Evolutionary conservation across 2,329 filamentous ascomycete genomes (phyloP).

Genomic region (Rutstroemia sp.): DNA sequence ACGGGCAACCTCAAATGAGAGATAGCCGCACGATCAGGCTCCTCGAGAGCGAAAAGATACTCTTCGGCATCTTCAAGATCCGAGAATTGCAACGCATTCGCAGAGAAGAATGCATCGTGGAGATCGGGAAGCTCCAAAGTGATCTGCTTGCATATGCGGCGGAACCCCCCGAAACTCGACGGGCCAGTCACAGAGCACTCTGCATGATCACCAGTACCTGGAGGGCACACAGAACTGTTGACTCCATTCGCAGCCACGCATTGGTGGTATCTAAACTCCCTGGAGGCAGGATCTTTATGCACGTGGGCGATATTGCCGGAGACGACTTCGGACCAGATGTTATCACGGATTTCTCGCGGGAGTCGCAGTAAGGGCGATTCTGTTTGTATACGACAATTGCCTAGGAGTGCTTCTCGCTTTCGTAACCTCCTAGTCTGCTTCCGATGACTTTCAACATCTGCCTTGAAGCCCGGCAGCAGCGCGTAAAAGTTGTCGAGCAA

Average conservation of each 20-base stretch:
- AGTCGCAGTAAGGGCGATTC: slow-evolving; percentile 6
- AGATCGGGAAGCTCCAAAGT: slow-evolving; percentile 11
- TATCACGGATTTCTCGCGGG: slow-evolving; percentile 14
- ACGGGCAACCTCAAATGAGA: slow-evolving; percentile 14
- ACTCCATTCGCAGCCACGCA: background rate
- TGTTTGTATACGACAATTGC: slow-evolving; percentile 4
- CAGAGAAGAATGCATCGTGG: slow-evolving; percentile 9
- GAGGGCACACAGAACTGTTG: slow-evolving; percentile 10
- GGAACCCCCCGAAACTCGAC: slow-evolving; percentile 6
- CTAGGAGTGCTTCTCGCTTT: background rate
- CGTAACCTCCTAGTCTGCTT: background rate
- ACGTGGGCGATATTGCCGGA: slow-evolving; percentile 14
- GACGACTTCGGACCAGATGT: slow-evolving; percentile 14
- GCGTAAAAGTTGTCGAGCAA: background rate
- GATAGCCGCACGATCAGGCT: slow-evolving; percentile 13
- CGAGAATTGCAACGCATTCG: slow-evolving; percentile 19
- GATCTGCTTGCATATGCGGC: slow-evolving; percentile 17
- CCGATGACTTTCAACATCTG: background rate
- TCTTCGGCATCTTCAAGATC: slow-evolving; percentile 10
- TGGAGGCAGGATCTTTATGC: background rate
- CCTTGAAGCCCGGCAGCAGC: background rate
- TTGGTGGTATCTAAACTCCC: background rate
- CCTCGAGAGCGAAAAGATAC: slow-evolving; percentile 17
- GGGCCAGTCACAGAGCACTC: slow-evolving; percentile 5
- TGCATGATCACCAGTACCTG: slow-evolving; percentile 13